Evolutionary conservation across 352 stramenopile genomes (phyloP).

Genomic region (Thalassiosira exigua): DNA sequence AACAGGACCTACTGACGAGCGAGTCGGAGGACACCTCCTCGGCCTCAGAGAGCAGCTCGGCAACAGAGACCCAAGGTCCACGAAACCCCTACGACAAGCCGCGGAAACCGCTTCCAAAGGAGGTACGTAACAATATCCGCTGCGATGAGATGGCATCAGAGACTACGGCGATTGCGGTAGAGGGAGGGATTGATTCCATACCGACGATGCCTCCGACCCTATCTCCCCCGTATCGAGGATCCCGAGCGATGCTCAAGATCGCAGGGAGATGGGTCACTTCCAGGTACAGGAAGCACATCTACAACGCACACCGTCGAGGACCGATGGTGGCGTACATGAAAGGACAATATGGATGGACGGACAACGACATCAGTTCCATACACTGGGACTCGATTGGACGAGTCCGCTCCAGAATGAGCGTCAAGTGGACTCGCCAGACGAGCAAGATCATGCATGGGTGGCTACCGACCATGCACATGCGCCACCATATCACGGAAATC

Average conservation of each 20-base stretch:
- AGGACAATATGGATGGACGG: conserved; percentile 11
- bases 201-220: not conserved
- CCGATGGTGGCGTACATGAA: too few relatives aligned
- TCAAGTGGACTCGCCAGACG: conserved; percentile 5
- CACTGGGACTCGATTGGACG: not conserved
- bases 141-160: conserved; percentile 20
- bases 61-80: not conserved
- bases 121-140: too few relatives aligned
- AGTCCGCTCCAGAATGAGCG: not conserved
- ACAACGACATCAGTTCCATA: not conserved
- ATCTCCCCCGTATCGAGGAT: conserved; percentile 4
- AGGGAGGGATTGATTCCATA: not conserved
- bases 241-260: conserved; percentile 11
- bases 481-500: not conserved
- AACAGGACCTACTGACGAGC: not conserved
- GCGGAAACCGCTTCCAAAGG: not conserved
- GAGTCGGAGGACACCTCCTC: not conserved
- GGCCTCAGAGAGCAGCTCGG: too few relatives aligned
- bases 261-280: conserved; percentile 16
- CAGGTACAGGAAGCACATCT: not conserved
- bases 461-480: conserved; percentile 16
- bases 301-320: not conserved
- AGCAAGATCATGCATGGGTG: conserved; percentile 34
- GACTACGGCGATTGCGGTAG: not conserved
- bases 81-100: not conserved